A percentile compares a stretch with the other conserved stretches of the same genome.
Evolutionary conservation across 331 rosid genomes (phyloP).

Genomic region (Rhamnella rubrinervis): DNA sequence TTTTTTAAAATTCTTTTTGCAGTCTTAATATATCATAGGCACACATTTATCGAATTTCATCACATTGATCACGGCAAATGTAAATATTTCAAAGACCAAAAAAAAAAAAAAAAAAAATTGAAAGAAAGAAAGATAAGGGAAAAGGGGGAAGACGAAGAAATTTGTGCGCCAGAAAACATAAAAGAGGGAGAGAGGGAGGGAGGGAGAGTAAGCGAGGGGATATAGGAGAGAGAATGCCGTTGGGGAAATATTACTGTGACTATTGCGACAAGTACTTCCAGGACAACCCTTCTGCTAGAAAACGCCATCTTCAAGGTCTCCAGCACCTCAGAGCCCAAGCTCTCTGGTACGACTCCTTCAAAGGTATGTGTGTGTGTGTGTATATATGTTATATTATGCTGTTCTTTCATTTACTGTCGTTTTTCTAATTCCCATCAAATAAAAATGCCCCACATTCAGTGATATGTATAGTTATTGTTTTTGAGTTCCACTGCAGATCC

Average conservation of each 20-base stretch:
- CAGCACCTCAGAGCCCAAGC: slow-evolving; percentile 73
- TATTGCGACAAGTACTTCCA: slow-evolving; percentile 76
- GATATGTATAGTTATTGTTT: not conserved
- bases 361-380: slow-evolving; percentile 16
- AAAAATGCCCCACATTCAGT: not conserved
- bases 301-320: slow-evolving; percentile 59
- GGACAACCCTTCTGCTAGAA: slow-evolving; percentile 60
- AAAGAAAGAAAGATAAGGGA: too few species aligned
- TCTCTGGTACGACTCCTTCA: slow-evolving; percentile 78
- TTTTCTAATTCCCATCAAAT: not conserved
- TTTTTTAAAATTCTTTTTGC: too few species aligned
- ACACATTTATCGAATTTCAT: too few species aligned
- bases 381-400: not conserved
- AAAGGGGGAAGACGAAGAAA: too few species aligned
- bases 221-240: slow-evolving; percentile 40
- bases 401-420: not conserved
- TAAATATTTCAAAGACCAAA: too few species aligned
- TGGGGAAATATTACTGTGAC: slow-evolving; percentile 68
- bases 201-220: not conserved
- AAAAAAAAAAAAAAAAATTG: too few species aligned
- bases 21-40: too few species aligned
- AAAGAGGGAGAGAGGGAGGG: not conserved
- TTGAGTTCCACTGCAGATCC: slow-evolving; percentile 27
- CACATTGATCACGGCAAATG: too few species aligned
- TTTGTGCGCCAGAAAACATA: too few species aligned